Evolutionary conservation across 164 flowering plant species (phyloP).

Genomic region (Saururus chinensis): DNA sequence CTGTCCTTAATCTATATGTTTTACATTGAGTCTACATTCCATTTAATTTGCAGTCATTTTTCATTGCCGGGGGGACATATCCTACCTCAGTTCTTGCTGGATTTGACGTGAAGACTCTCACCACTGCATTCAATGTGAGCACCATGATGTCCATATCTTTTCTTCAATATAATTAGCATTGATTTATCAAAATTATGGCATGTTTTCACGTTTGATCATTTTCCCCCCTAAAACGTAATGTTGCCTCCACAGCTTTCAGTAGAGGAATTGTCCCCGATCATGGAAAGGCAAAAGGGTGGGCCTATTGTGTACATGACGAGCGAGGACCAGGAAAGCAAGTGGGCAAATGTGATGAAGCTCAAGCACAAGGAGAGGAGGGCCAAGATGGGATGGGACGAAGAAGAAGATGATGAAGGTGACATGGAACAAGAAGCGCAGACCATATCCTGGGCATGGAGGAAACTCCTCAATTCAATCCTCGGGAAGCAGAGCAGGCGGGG

Average conservation of each 20-base stretch:
- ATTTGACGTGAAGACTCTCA: conserved; percentile 40
- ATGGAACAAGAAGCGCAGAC: conserved; percentile 10
- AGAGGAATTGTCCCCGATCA: conserved; percentile 26
- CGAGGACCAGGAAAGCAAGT: conserved; percentile 23
- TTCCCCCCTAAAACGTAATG: neutral
- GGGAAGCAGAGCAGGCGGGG: conserved; percentile 7
- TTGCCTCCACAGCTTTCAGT: conserved; percentile 32
- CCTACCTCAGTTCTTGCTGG: conserved; percentile 68
- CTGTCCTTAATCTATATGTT: neutral
- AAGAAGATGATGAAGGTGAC: conserved; percentile 4
- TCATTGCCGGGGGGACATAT: conserved; percentile 66
- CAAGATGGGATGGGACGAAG: neutral
- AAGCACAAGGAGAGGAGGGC: neutral
- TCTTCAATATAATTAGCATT: too few relatives aligned
- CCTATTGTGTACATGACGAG: conserved; percentile 39
- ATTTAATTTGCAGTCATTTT: conserved; percentile 64
- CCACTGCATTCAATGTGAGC: conserved; percentile 76
- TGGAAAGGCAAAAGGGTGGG: conserved; percentile 41
- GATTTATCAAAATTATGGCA: too few relatives aligned
- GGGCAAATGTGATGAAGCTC: conserved; percentile 32
- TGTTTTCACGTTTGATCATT: neutral
- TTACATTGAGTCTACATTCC: neutral
- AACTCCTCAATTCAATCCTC: conserved; percentile 32
- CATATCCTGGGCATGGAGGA: conserved; percentile 49
- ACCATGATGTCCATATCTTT: neutral